Evolutionary conservation across 768 basidiomycete genomes (phyloP).

Genomic region (Mrakia blollopis): DNA sequence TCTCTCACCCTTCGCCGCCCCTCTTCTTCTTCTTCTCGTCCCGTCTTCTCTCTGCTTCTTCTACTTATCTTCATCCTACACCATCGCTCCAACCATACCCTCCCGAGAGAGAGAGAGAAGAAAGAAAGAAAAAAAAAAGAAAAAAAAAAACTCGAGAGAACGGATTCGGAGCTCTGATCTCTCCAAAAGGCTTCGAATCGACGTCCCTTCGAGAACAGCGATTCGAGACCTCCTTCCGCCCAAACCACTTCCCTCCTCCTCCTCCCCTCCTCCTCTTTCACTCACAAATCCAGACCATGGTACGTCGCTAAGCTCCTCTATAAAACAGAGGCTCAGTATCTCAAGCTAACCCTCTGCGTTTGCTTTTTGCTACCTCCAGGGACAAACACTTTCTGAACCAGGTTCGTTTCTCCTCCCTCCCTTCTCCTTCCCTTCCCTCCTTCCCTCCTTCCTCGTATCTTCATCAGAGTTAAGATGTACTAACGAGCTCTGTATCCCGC

Average conservation of each 20-base stretch:
- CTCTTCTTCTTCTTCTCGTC: neutral
- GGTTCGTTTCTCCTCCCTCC: slow-evolving; percentile 50
- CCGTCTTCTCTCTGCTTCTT: neutral
- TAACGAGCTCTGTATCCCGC: neutral
- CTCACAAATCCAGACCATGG: neutral
- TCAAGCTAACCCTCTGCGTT: neutral
- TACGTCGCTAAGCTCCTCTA: no score
- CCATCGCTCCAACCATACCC: no score
- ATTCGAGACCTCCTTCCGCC: neutral
- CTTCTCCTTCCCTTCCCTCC: slow-evolving; percentile 20
- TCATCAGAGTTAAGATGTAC: neutral
- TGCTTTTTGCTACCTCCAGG: no score
- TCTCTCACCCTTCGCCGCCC: neutral
- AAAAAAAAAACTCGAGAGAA: no score
- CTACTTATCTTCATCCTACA: neutral
- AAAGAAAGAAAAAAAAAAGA: no score
- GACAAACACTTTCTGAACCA: slow-evolving; percentile 79
- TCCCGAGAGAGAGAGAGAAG: no score
- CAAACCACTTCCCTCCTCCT: neutral
- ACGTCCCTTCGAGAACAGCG: no score
- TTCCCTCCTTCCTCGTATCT: slow-evolving; percentile 31
- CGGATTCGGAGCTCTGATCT: no score
- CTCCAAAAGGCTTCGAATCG: no score
- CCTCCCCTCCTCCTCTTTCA: neutral
- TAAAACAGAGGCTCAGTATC: no score